Evolutionary conservation across 176 grass and related monocot genomes (phyloP).

Genomic region (Aegilops longissima): DNA sequence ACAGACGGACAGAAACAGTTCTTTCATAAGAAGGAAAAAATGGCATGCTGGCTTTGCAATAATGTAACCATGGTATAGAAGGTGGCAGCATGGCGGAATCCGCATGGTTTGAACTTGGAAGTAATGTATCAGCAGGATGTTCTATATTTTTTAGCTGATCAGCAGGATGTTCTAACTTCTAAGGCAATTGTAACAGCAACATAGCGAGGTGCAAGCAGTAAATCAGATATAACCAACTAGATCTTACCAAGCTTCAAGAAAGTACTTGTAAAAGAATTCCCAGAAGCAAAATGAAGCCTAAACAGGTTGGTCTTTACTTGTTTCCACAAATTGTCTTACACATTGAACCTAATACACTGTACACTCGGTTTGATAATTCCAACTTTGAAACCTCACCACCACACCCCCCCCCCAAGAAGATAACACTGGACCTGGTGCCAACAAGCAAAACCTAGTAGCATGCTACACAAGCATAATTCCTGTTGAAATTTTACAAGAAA

Average conservation of each 20-base stretch:
- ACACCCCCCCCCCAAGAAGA: neutral
- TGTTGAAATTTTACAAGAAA: slow-evolving; percentile 26
- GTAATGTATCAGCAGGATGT: neutral
- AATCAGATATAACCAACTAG: neutral
- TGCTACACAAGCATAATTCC: neutral
- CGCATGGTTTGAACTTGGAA: too few species aligned
- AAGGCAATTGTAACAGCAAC: neutral
- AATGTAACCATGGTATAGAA: neutral
- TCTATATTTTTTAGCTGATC: neutral
- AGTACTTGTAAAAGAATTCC: neutral
- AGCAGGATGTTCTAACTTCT: neutral
- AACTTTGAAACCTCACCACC: neutral
- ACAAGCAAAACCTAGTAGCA: neutral
- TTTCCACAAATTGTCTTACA: neutral
- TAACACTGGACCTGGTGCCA: neutral
- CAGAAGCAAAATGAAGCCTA: neutral
- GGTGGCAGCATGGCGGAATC: neutral
- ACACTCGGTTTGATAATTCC: neutral
- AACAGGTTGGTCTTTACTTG: neutral
- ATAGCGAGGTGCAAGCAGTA: neutral
- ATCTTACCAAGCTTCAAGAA: neutral
- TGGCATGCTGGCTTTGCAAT: neutral
- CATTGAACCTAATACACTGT: neutral
- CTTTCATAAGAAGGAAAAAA: neutral
- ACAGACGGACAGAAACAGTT: neutral